Evolutionary conservation across 1,284 basidiomycete genomes (phyloP), one percentile per base, ranked within the genome.

Genomic region (Ceratobasidium sp.): DNA sequence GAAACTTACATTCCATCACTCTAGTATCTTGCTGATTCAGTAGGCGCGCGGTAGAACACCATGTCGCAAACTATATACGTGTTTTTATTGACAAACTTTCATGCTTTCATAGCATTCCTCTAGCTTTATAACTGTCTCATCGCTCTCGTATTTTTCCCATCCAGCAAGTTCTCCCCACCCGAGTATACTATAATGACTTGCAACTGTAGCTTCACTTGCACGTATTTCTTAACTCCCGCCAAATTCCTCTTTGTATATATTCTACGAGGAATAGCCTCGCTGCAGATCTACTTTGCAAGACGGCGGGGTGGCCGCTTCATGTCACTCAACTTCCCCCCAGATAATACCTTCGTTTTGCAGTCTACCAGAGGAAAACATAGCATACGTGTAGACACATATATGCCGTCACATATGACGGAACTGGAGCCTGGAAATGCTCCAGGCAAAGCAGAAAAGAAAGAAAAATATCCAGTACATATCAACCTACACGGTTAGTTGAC

Each of bases 401-500:
- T 46, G 21, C 62, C 71, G 1, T 28, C 50, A 21, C n/a, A 44
- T 38, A 26, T 55, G 26, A 21, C 21, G 5, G 32, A 47, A 9
- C 28, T 62, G 9, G 43, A 62, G 23, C 43, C 59, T 18, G 47
- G 43, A 16, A 54, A 8, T 1, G 49, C 7, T 9, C 44, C 46
- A 26, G 26, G 43, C 38, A 57, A 38, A 43, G 28, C 5, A 23
- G 54, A 26, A 5, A 28, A 21, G 23, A 18, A 49, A 59, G 32
- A 28, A 16, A 61, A 16, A 18, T 55, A 59, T 47, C 73, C 73
- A 2, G 73, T 73, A 54, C 67, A 73, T 46, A 54, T 73, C 18
- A 73, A 71, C 26, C 43, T 62, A 26, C 73, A 73, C 38, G 66
- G 73, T 69, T 23, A 38, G 66, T 14, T 7, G 7, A 23, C 7